These are phyloP conservation scores for Scutellaria galericulata DNA, from an alignment of 257 asterid genomes.

Conservation along the genomic window DNA sequence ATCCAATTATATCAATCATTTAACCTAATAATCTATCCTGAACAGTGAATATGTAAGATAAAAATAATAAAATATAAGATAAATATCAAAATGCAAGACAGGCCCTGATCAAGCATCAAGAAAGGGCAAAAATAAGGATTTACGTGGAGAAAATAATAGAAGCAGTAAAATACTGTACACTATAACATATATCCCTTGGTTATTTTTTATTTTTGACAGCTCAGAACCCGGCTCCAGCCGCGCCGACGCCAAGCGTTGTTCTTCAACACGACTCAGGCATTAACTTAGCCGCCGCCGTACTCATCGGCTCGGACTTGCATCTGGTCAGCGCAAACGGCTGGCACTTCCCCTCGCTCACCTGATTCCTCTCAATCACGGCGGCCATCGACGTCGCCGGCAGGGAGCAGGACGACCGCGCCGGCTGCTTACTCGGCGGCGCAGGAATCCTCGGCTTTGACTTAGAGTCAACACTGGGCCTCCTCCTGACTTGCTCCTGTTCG, in stretches of 20 bases:
- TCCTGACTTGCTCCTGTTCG: slow-evolving; percentile 37
- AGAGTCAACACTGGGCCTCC: slow-evolving; percentile 38
- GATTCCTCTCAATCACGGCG: slow-evolving; percentile 64
- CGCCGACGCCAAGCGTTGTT: slow-evolving; percentile 67
- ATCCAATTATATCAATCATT: no score
- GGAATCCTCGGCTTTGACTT: slow-evolving; percentile 35
- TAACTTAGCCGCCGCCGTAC: slow-evolving; percentile 87
- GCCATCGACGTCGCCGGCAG: slow-evolving; percentile 65
- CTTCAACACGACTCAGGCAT: slow-evolving; percentile 75
- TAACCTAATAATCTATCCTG: no score
- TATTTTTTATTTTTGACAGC: slow-evolving; percentile 31
- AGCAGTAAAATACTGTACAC: slow-evolving; percentile 26
- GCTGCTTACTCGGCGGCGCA: slow-evolving; percentile 43
- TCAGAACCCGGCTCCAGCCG: slow-evolving; percentile 75
- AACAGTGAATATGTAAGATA: not conserved
- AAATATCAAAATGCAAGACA: not conserved
- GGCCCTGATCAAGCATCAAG: no score
- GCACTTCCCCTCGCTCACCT: slow-evolving; percentile 42
- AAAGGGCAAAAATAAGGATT: not conserved
- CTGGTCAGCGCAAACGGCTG: slow-evolving; percentile 86
- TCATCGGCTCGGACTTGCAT: slow-evolving; percentile 98
- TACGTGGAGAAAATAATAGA: slow-evolving; percentile 27
- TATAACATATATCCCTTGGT: not conserved
- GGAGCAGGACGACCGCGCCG: slow-evolving; percentile 75
- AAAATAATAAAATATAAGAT: not conserved